Evolutionary conservation across 2,329 filamentous ascomycete genomes (phyloP), one percentile per base, ranked within the genome.

Genomic region (Penicillium sp.): DNA sequence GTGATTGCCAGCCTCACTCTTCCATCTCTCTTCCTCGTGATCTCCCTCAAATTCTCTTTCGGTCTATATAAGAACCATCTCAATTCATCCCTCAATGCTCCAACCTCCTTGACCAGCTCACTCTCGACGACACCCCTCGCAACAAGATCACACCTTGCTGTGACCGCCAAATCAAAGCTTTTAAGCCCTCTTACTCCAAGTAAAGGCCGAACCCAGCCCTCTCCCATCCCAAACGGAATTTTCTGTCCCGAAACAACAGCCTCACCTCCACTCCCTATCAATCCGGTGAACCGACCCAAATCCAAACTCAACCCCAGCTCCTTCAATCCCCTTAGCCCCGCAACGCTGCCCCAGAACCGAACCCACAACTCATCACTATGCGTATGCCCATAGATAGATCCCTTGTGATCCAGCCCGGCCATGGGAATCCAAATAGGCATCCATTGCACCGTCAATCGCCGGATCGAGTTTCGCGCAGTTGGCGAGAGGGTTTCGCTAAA

Each of bases 341-440:
- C 57, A 0, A 72, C 66, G 2, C 57, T 48, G 0, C 44, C 44
- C 70, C 71, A 73, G 56, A 73, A 72, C 14, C 58, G 38, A 2
- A 45, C 49, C 71, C 71, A 73, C 3, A 73, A 56, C 8, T 46
- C 56, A 54, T 73, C 71, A 51, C 70, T 73, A 48, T 73, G 71
- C 4, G 71, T 73, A 51, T 73, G 68, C 1, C 67, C 62, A 56
- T 69, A 73, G 24, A 73, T 70, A 0, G 70, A 72, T 2, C 63
- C 56, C 16, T 55, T 58, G 38, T 67, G 65, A 32, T 67, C 65
- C 27, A 68, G 53, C 2, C 69, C 68, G 0, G 67, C 51, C 50
- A 73, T 62, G 2, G 70, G 71, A 24, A 67, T 64, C 70, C 70
- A 73, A 22, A 73, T 53, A 0, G 71, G 70, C 36, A 58, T 68